A percentile compares a stretch with the other conserved stretches of the same genome.
phyloP scores from a whole-genome alignment of 495 filamentous ascomycete species.

The Chaetomidium leptoderma region DNA sequence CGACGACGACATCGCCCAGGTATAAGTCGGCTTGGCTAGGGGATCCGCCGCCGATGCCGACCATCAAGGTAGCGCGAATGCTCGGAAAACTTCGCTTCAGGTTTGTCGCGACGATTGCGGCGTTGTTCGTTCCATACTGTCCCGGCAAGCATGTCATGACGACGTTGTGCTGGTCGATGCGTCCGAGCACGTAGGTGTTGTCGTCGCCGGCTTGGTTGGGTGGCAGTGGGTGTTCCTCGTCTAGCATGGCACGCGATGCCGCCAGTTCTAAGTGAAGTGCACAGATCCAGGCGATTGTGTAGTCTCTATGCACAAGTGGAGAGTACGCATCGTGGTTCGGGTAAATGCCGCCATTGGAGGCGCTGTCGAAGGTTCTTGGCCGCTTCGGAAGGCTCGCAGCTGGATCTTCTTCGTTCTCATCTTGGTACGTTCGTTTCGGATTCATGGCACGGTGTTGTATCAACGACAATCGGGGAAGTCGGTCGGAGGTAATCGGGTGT shows the following conservation, averaged over 20 bases:
- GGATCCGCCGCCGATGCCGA: slow-evolving; percentile 44
- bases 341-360: background rate
- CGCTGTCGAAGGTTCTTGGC: background rate
- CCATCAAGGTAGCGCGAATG: slow-evolving; percentile 33
- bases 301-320: slow-evolving; percentile 12
- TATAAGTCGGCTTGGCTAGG: slow-evolving; percentile 36
- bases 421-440: slow-evolving; percentile 4
- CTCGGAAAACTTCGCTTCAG: slow-evolving; percentile 32
- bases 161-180: slow-evolving; percentile 40
- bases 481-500: background rate
- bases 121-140: slow-evolving; percentile 28
- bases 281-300: slow-evolving; percentile 21
- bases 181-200: slow-evolving; percentile 37
- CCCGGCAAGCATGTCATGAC: slow-evolving; percentile 44
- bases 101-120: slow-evolving; percentile 32
- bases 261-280: slow-evolving; percentile 15
- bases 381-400: background rate
- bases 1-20: slow-evolving; percentile 47
- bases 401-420: no score
- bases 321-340: no score
- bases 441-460: slow-evolving; percentile 3
- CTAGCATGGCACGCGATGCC: slow-evolving; percentile 16
- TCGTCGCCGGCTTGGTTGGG: slow-evolving; percentile 19
- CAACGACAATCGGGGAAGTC: slow-evolving; percentile 7
- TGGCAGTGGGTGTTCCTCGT: slow-evolving; percentile 4